Conservation (phyloP, 1,284 basidiomycete species). For the Hymenochaete sp. region DNA sequence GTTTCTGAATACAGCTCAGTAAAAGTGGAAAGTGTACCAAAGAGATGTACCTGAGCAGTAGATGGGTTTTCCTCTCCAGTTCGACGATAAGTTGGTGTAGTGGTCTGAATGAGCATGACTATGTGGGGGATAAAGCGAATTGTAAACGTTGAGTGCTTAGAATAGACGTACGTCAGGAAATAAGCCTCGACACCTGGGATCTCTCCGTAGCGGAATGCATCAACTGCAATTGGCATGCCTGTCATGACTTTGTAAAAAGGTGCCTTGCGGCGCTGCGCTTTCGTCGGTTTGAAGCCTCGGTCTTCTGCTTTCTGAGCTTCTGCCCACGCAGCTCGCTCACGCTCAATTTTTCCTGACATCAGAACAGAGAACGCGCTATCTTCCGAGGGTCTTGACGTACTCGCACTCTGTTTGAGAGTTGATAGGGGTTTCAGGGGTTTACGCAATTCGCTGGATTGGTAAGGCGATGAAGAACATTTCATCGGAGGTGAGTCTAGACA, state of each 20-base stretch:
- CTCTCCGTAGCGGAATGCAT: constrained; percentile 89
- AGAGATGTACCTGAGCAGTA: constrained; percentile 70
- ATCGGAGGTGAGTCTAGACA: constrained; percentile 36
- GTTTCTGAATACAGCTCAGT: constrained; percentile 33
- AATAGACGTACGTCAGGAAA: constrained; percentile 66
- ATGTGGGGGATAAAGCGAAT: not conserved
- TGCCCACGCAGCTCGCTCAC: constrained; percentile 78
- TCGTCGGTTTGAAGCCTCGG: constrained; percentile 37
- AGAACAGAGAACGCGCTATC: constrained; percentile 63
- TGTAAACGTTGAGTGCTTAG: not conserved
- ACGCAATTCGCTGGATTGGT: constrained; percentile 31
- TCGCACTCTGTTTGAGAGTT: no score
- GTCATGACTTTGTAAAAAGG: constrained; percentile 96
- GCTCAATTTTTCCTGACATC: constrained; percentile 77
- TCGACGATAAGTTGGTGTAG: constrained; percentile 82
- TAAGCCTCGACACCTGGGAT: constrained; percentile 85
- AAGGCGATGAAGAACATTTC: no score
- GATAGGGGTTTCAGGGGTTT: constrained; percentile 18
- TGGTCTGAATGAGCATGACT: constrained; percentile 94
- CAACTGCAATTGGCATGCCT: constrained; percentile 96
- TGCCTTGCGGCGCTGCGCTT: constrained; percentile 57
- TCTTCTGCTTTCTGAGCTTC: constrained; percentile 56
- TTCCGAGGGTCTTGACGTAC: no score
- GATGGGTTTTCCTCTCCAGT: constrained; percentile 86
- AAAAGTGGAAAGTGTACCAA: not conserved